Percentiles rank a stretch among this genome's conserved stretches.
These are phyloP conservation scores for Aspergillus jensenii DNA, from an alignment of 2,329 filamentous ascomycete species.

Conservation along the genomic window DNA sequence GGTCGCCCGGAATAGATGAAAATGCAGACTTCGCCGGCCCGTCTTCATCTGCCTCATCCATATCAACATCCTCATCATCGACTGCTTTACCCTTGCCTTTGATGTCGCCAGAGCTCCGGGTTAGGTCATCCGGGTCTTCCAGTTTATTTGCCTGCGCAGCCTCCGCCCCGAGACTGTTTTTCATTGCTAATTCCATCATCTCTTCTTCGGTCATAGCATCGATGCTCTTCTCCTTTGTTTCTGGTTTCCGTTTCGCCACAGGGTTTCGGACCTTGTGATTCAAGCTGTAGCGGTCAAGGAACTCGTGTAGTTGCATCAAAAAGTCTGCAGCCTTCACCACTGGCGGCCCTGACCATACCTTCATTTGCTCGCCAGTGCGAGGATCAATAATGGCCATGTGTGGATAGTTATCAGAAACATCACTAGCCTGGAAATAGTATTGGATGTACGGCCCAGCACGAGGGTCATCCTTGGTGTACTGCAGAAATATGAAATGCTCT, in stretches of 20 bases:
- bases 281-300: constrained; percentile 94
- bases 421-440: constrained; percentile 81
- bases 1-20: constrained; percentile 67
- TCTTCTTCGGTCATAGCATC: constrained; percentile 94
- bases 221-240: constrained; percentile 70
- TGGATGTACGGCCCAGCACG: constrained; percentile 78
- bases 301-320: constrained; percentile 87
- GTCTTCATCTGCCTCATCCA: constrained; percentile 39
- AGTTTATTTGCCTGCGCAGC: constrained; percentile 52
- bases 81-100: constrained; percentile 51
- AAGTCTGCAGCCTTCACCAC: constrained; percentile 78
- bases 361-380: constrained; percentile 93
- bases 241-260: constrained; percentile 74
- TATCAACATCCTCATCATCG: constrained; percentile 34
- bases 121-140: constrained; percentile 84
- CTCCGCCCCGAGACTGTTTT: constrained; percentile 73
- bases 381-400: constrained; percentile 96
- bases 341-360: constrained; percentile 86
- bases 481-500: constrained; percentile 94
- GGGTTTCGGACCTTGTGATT: constrained; percentile 89
- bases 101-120: constrained; percentile 59
- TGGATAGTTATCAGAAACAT: constrained; percentile 86
- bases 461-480: constrained; percentile 84
- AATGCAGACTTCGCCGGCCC: constrained; percentile 53
- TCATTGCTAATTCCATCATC: constrained; percentile 90